Evolutionary conservation across 2,329 filamentous ascomycete species (phyloP).

Genomic region (Penicillium sp.): DNA sequence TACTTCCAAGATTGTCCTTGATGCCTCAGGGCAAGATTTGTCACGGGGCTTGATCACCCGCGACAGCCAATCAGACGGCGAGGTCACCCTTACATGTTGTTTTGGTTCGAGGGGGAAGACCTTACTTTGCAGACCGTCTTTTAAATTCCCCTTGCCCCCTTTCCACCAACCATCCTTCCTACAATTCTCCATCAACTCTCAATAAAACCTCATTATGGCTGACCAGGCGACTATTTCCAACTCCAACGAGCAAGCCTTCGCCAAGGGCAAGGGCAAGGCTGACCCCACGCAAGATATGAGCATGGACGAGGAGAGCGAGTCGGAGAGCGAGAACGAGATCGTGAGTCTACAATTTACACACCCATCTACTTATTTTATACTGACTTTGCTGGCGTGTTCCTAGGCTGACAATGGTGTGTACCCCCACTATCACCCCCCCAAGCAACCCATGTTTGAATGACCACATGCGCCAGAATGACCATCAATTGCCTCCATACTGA

Average conservation of each 20-base stretch:
- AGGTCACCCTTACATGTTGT: conserved; percentile 25
- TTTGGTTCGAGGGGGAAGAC: conserved; percentile 24
- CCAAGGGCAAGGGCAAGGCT: conserved; percentile 87
- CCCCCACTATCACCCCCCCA: not conserved
- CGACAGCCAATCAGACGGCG: conserved; percentile 21
- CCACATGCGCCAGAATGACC: not conserved
- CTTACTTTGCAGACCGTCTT: conserved; percentile 29
- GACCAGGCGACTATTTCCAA: conserved; percentile 37
- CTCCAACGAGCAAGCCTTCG: conserved; percentile 46
- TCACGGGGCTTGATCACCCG: conserved; percentile 16
- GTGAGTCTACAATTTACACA: conserved; percentile 27
- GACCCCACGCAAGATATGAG: conserved; percentile 57
- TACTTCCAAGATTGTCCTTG: not conserved
- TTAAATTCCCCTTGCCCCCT: conserved; percentile 18
- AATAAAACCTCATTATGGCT: conserved; percentile 33
- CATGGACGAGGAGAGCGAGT: conserved; percentile 70
- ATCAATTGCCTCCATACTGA: conserved; percentile 24
- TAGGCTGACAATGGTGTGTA: conserved; percentile 28
- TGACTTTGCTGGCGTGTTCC: conserved; percentile 11
- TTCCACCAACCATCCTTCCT: conserved; percentile 22
- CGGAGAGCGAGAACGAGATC: conserved; percentile 57
- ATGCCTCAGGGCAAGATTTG: conserved; percentile 19
- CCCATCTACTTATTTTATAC: not conserved
- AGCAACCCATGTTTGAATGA: not conserved
- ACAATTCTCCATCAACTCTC: conserved; percentile 13